Base-by-base conservation (phyloP, 768 basidiomycete genomes). In the Phlebiopsis flavidoalba region DNA sequence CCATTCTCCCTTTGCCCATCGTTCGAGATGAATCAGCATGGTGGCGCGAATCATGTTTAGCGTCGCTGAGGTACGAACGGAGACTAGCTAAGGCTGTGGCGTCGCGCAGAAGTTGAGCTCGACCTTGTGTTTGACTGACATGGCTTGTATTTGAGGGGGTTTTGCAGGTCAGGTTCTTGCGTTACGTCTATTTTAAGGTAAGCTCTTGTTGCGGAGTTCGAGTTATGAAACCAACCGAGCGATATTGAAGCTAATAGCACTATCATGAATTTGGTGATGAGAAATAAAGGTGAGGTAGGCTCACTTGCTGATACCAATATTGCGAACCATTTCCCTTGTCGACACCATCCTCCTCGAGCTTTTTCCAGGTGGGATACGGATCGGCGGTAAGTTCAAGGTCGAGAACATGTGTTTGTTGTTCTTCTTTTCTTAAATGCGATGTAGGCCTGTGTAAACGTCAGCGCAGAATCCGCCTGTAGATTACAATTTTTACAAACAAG, bases 291-390 rank as follows among this genome's bases (percentile, higher is more conserved):
- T n/a, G n/a, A n/a, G n/a, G n/a, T 14, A 63, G 80, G 61, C 26
- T 31, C 60, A 87, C 87, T 94, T 94, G 87, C 88, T 89, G 47
- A 93, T 77, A 47, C 92, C 92, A 57, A 93, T 93, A 65, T 91
- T 88, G 69, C 80, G 80, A 47, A 89, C 74, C 70, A n/a, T 91
- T 88, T 22, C 91, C 91, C 65, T 85, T 86, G 63, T 83, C 83
- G 3, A 91, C 87, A 73, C 90, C 74, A 31, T 31, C 26, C 71
- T 88, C 83, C 68, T 93, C 91, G 52, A 93, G 82, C 63, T 84
- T 90, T 69, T 86, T 76, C 91, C 91, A 93, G 0, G 90, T 91
- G 17, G 86, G 86, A 67, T 88, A 87, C 1, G 89, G 84, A 67
- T 91, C 78, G 22, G 81, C 83, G 5, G 87, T 87, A 5, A 91